Evolutionary conservation across 169 alveolate species (phyloP).

Genomic region (Perkinsus marinus): DNA sequence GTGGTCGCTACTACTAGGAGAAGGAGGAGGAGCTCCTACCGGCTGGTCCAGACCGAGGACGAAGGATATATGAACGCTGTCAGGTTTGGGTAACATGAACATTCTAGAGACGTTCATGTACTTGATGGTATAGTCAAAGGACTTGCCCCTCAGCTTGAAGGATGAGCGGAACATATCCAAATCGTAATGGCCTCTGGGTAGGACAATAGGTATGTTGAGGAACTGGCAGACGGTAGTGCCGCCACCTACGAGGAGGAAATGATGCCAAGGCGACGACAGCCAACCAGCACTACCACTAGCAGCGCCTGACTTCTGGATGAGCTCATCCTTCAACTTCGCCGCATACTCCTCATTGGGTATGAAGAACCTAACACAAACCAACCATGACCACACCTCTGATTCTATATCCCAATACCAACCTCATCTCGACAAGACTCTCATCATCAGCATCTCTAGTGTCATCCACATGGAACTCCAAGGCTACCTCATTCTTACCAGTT

Average conservation of each 20-base stretch:
- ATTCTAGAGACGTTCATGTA: conserved; percentile 48
- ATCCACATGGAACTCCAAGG: neutral
- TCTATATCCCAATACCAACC: neutral
- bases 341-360: neutral
- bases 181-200: conserved; percentile 65
- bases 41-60: conserved; percentile 36
- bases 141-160: conserved; percentile 58
- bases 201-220: conserved; percentile 45
- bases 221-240: conserved; percentile 33
- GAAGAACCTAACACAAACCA: no score
- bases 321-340: neutral
- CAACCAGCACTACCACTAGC: conserved; percentile 32
- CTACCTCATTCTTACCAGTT: neutral
- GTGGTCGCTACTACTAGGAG: no score
- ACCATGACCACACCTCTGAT: neutral
- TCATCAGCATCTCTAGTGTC: neutral
- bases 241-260: neutral
- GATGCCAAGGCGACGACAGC: conserved; percentile 34
- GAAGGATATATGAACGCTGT: conserved; percentile 44
- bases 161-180: conserved; percentile 48
- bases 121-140: conserved; percentile 56
- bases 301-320: neutral
- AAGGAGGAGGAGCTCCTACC: no score
- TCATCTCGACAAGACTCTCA: neutral
- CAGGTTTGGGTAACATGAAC: conserved; percentile 60